Percentiles rank a stretch among this genome's conserved stretches.
phyloP scores from a whole-genome alignment of 306 rosid species.

The Prunus armeniaca region DNA sequence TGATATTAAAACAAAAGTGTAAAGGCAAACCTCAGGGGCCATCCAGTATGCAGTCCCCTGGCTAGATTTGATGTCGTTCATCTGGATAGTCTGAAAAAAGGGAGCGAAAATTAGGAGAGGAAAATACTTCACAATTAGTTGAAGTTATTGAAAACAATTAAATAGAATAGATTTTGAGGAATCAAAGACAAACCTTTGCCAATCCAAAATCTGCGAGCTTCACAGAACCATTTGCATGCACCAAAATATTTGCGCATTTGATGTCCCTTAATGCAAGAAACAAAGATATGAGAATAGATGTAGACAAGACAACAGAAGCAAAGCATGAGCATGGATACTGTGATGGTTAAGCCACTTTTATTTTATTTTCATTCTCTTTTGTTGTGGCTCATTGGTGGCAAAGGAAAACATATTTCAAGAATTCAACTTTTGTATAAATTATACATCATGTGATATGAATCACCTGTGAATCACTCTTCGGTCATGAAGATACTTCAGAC shows the following conservation, averaged over 20 bases:
- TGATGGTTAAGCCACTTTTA: neutral
- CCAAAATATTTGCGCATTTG: slow-evolving; percentile 94
- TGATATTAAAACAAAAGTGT: slow-evolving; percentile 6
- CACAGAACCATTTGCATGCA: slow-evolving; percentile 86
- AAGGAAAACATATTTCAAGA: neutral
- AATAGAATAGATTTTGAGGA: slow-evolving; percentile 7
- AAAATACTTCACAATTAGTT: slow-evolving; percentile 13
- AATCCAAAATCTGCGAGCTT: slow-evolving; percentile 98
- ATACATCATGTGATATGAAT: slow-evolving; percentile 21
- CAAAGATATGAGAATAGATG: slow-evolving; percentile 23
- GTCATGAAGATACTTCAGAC: slow-evolving; percentile 95
- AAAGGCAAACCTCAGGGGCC: slow-evolving; percentile 95
- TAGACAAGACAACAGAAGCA: neutral
- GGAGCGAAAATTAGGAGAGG: slow-evolving; percentile 16
- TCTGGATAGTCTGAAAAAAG: slow-evolving; percentile 59
- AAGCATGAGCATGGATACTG: neutral
- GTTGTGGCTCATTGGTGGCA: slow-evolving; percentile 8
- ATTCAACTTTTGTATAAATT: neutral
- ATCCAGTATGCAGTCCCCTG: slow-evolving; percentile 94
- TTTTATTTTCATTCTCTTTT: neutral
- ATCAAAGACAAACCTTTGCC: slow-evolving; percentile 70
- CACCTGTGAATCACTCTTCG: slow-evolving; percentile 89
- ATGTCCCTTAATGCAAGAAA: slow-evolving; percentile 66
- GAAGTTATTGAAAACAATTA: slow-evolving; percentile 10
- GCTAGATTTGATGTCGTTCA: slow-evolving; percentile 76